Evolutionary conservation across 805 yeast genomes (phyloP), one percentile per base, ranked within the genome.

Genomic region (Schwanniomyces occidentalis): DNA sequence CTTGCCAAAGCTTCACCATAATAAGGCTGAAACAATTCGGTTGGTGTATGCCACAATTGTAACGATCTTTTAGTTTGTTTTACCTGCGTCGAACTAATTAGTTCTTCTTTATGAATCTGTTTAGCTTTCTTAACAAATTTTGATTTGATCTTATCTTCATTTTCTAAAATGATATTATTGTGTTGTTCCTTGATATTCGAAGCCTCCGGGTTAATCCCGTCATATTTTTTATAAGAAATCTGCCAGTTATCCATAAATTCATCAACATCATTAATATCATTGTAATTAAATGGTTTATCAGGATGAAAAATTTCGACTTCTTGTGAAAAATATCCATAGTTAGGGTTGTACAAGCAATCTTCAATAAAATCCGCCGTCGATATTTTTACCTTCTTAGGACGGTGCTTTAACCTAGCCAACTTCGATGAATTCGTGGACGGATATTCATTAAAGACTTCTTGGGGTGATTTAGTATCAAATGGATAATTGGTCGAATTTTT

Each of bases 41-140:
- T 83, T 1, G 95, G 95, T 0, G 95, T 87, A 53, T 87, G 95
- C 95, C 95, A 87, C 30, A 85, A 58, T 57, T 87, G 95, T 10
- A 78, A 44, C 1, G 80, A 71, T 34, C 64, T 58, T 28, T 52
- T 52, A 9, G 59, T 51, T 35, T 31, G 49, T 15, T 51, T 46
- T 8, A 42, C 42, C 4, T 48, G 15, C 39, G 34, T 42, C 22
- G 38, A 37, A 12, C 41, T 27, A 6, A 41, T 40, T 8, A 41
- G 34, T 8, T 61, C 62, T 20, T 48, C 45, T 30, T 51, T 48
- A 18, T 60, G 58, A 33, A 58, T 49, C 18, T 35, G 44, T 27
- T 47, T 52, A 9, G 67, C 61, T 27, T 49, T 40, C 34, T 35
- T 34, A 15, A 61, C 72, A 41, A 59, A 51, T 32, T 51, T 58